phyloP scores from a whole-genome alignment of 257 asterid genomes.

The Jacaranda copaia region DNA sequence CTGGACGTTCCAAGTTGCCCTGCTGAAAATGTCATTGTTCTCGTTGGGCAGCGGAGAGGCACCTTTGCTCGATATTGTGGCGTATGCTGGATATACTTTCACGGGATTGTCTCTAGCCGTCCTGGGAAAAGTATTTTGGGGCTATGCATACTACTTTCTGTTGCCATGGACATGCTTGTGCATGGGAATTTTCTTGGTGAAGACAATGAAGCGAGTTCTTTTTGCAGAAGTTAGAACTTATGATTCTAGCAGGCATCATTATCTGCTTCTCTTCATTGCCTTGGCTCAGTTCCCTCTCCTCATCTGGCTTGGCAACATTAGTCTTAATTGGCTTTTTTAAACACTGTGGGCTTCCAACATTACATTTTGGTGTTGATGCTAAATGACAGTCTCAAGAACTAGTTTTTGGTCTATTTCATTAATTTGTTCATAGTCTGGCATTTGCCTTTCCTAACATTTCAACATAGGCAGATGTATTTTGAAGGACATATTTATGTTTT shows the following conservation, averaged over 20 bases:
- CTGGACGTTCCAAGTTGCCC: conserved; percentile 55
- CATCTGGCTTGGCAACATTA: conserved; percentile 57
- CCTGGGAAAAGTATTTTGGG: conserved; percentile 49
- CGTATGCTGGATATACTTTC: conserved; percentile 61
- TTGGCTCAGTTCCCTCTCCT: conserved; percentile 60
- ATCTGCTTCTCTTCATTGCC: conserved; percentile 58
- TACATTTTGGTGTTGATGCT: not conserved
- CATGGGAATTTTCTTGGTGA: conserved; percentile 63
- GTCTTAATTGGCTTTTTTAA: conserved; percentile 56
- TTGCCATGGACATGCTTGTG: conserved; percentile 60
- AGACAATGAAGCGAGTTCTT: conserved; percentile 62
- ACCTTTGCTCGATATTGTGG: conserved; percentile 57
- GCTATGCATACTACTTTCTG: conserved; percentile 51
- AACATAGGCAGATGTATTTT: conserved; percentile 1
- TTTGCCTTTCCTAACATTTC: not conserved
- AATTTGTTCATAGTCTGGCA: conserved; percentile 21
- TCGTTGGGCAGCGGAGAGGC: conserved; percentile 64
- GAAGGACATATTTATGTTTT: not conserved
- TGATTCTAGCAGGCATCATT: conserved; percentile 60
- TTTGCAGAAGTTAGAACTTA: conserved; percentile 56
- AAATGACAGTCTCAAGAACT: too few species aligned
- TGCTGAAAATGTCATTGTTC: conserved; percentile 51
- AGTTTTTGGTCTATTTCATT: conserved; percentile 5
- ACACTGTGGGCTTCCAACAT: not conserved
- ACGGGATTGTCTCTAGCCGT: conserved; percentile 59